Evolutionary conservation across 2,329 filamentous ascomycete species (phyloP).

Genomic region (Epichloe sp.): DNA sequence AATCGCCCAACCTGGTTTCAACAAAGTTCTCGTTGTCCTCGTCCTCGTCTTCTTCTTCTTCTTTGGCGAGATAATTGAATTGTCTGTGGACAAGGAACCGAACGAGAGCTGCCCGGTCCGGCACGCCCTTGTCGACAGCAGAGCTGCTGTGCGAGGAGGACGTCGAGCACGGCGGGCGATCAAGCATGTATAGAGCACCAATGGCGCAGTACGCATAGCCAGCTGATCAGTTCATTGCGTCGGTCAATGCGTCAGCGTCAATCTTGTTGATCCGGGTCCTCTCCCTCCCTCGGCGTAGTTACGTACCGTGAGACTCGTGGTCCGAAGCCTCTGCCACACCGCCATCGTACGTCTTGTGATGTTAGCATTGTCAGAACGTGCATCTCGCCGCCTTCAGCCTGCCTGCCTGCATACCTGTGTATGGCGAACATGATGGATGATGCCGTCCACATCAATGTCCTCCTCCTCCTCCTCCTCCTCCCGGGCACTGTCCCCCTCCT

Average conservation of each 20-base stretch:
- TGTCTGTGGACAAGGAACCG: slow-evolving; percentile 54
- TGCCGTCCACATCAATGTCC: slow-evolving; percentile 61
- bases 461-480: slow-evolving; percentile 46
- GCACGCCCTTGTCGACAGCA: slow-evolving; percentile 23
- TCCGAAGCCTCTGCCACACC: slow-evolving; percentile 67
- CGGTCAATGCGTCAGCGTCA: too few relatives aligned
- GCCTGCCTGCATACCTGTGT: slow-evolving; percentile 32
- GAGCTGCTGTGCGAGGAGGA: slow-evolving; percentile 5
- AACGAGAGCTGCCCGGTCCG: slow-evolving; percentile 19
- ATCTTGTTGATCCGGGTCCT: neutral
- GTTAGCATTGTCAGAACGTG: neutral
- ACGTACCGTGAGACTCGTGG: slow-evolving; percentile 70
- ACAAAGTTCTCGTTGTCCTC: slow-evolving; percentile 28
- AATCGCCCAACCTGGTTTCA: slow-evolving; percentile 20
- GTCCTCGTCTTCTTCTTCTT: slow-evolving; percentile 32
- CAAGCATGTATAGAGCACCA: slow-evolving; percentile 63
- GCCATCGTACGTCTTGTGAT: slow-evolving; percentile 61
- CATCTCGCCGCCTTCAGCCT: neutral
- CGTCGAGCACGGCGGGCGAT: slow-evolving; percentile 35
- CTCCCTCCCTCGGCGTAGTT: too few relatives aligned
- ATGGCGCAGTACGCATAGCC: slow-evolving; percentile 88
- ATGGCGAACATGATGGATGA: slow-evolving; percentile 57
- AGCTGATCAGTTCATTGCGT: slow-evolving; percentile 31
- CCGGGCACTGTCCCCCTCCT: slow-evolving; percentile 37
- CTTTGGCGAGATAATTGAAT: slow-evolving; percentile 40